Base-by-base conservation (phyloP, 345 rosid species). In the Atalantia buxifolia region DNA sequence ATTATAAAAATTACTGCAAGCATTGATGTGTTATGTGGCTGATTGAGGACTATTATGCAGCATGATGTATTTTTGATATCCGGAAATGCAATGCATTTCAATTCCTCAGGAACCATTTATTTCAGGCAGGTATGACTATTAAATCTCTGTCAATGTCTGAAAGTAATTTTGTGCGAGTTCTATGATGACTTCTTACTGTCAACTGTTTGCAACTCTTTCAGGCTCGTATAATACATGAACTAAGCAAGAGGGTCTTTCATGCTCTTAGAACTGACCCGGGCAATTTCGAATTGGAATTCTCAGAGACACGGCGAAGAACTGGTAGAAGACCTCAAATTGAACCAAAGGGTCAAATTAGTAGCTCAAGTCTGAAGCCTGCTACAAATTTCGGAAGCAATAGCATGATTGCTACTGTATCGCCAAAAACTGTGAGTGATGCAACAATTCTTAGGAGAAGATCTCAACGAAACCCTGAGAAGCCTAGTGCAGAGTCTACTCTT, bases 11-110 rank as follows among this genome's bases (percentile, higher is more conserved):
- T 62, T 27, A 48, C 50, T 42, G 36, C 30, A 28, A 7, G 35
- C 56, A 16, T 66, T 48, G n/a, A 0, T 66, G 31, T 42, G 53
- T 72, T 55, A 76, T 24, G 67, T 40, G 53, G 78, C 81, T 71
- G 53, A 59, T 66, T 45, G 4, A 77, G 59, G 36, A 53, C 55
- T 50, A 28, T 66, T 66, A 9, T 71, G 88, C 90, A 91, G 95
- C 78, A 81, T 67, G 95, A 92, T 69, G 87, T 75, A 38, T 81
- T 83, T 87, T 79, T 90, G 63, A 92, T 92, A 69, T 72, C 88
- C 22, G 63, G 36, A 75, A 91, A 91, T 60, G 95, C 95, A 2
- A 90, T 91, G 93, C 86, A 81, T 69, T 91, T 91, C 79, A 91
- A 91, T 81, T 78, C 93, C 2, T 66, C 92, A 9, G 31, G 82